Evolutionary conservation across 2,329 filamentous ascomycete species (phyloP), one percentile per base, ranked within the genome.

Genomic region (Falciphora oryzae): DNA sequence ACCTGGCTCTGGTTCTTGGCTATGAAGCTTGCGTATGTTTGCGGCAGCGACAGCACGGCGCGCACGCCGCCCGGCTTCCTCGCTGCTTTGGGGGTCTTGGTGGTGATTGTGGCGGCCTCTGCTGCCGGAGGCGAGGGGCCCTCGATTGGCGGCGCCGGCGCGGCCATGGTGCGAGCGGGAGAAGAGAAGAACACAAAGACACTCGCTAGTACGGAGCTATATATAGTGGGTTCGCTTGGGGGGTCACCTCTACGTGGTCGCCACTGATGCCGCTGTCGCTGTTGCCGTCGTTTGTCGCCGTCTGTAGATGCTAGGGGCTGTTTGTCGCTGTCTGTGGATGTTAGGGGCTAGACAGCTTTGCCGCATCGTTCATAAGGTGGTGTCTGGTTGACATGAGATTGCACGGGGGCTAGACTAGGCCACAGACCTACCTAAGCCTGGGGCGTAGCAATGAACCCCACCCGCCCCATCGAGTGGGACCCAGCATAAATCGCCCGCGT

Each of bases 1-100:
- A 99, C 93, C 66, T 96, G 92, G 73, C 92, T 90, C 67, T 93
- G 89, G 76, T 99, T 99, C 79, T 94, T 95, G 67, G 91, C 90
- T 80, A 99, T 94, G 78, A 98, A 97, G 69, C 95, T 89, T 72
- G 88, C 87, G 77, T 96, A 96, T 78, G 87, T 84, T 68, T 83
- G 79, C 61, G 88, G 86, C 70, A 87, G 76, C 57, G 85, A 81
- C 61, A 89, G 77, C 67, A 84, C 44, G 63, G 29, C 25, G 29
- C 56, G 50, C 53, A 63, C 62, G 29, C 31, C 62, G 29, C 31
- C 62, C 10, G 31, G 56, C 38, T n/a, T 25, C 11, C 44, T 27
- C 18, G 61, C 44, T 4, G 61, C 4, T 16, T 29, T 56, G 27
- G 38, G 27, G n/a, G 44, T n/a, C n/a, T 25, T 53, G 2, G 44